Evolutionary conservation across 352 stramenopile genomes (phyloP), one percentile per base, ranked within the genome.

Genomic region (Aphanomyces stellatus): DNA sequence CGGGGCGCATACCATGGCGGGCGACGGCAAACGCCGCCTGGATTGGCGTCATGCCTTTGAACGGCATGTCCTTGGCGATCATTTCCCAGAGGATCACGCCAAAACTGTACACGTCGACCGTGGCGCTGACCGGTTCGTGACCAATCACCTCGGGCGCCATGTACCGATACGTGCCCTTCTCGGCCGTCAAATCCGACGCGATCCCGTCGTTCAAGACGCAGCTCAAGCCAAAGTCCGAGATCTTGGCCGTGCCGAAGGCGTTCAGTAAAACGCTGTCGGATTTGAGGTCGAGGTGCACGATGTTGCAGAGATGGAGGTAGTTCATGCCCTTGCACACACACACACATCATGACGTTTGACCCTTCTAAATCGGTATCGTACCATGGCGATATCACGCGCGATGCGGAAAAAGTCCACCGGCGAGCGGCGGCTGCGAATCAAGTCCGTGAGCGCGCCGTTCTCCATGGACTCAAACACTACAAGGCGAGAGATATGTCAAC

Each of bases 241-340:
- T 92, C 68, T 96, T 95, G 51, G 87, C 82, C 4, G 81, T 90
- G 42, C 80, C 80, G 51, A 93, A 82, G 2, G 76, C 79, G 71
- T 93, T 83, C 24, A 96, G 78, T 11, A 95, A 72, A 37, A 98
- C 81, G 74, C 98, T 98, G 25, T 95, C 91, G 19, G 94, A 96
- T 76, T 98, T 98, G 37, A 98, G 77, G 78, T 98, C 95, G 55
- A 93, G 88, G 73, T 98, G 95, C 74, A 98, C 88, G 51, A 98
- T 92, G 15, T 91, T 96, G 67, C 87, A 89, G 62, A 96, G 74
- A 66, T 98, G 92, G 63, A 96, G 85, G 72, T 98, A 98, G 57
- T 95, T 93, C 89, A 98, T 95, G 56, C 90, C 89, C 24, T 55
- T 25, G 33, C n/a, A n/a, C n/a, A n/a, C n/a, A n/a, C n/a, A n/a